These are phyloP conservation scores for Parachaetomium inaequale DNA, from an alignment of 495 filamentous ascomycete species.

Conservation along the genomic window DNA sequence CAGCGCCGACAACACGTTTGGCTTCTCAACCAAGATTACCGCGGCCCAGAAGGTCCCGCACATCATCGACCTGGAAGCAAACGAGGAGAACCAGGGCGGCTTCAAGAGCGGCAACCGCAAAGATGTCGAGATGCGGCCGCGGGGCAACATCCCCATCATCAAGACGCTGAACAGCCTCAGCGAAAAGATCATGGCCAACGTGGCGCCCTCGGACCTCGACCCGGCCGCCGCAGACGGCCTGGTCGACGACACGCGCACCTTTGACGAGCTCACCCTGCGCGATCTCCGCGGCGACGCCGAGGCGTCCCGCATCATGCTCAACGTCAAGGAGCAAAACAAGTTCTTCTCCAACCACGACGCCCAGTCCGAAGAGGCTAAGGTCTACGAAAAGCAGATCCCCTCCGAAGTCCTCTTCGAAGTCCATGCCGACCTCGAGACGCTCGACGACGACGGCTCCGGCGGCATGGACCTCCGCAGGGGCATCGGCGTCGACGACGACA, in stretches of 20 bases:
- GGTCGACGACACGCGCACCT: slow-evolving; percentile 68
- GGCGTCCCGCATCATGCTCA: slow-evolving; percentile 73
- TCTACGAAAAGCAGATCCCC: slow-evolving; percentile 65
- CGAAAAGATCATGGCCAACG: slow-evolving; percentile 85
- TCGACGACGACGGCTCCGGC: slow-evolving; percentile 45
- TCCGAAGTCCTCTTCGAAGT: slow-evolving; percentile 61
- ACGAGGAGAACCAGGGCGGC: slow-evolving; percentile 79
- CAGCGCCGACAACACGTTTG: slow-evolving; percentile 58
- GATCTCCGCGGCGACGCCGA: slow-evolving; percentile 74
- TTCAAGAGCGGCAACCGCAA: slow-evolving; percentile 72
- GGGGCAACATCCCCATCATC: slow-evolving; percentile 59
- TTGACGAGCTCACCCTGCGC: slow-evolving; percentile 67
- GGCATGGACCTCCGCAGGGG: slow-evolving; percentile 56
- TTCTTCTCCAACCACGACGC: slow-evolving; percentile 66
- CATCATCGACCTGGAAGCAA: slow-evolving; percentile 87
- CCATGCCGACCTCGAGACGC: slow-evolving; percentile 54
- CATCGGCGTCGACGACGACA: slow-evolving; percentile 62
- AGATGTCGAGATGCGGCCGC: slow-evolving; percentile 81
- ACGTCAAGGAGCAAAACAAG: slow-evolving; percentile 76
- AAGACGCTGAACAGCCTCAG: slow-evolving; percentile 80
- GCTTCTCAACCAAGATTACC: slow-evolving; percentile 48
- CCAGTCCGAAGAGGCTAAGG: slow-evolving; percentile 52
- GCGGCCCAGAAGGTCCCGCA: slow-evolving; percentile 65
- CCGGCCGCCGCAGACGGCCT: slow-evolving; percentile 36
- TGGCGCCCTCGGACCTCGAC: slow-evolving; percentile 70